Base-by-base conservation (phyloP, 805 yeast species). In the Brettanomyces nanus region DNA sequence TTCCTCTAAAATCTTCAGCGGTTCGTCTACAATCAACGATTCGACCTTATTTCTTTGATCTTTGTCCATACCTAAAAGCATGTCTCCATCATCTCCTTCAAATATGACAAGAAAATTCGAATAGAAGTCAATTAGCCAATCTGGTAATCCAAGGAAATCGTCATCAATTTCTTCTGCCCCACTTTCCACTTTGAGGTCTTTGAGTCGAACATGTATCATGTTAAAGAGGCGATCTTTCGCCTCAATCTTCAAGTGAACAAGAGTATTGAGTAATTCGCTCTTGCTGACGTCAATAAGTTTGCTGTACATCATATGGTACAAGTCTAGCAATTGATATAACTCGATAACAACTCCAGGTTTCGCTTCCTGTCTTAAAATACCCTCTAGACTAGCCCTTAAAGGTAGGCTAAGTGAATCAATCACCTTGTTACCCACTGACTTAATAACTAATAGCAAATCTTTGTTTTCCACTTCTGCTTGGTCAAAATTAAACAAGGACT, bases 41-140 rank as follows among this genome's bases (percentile, higher is more conserved):
- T 70, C 41, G 18, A 79, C 64, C 13, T 55, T 46, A 1, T 50
- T 50, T 37, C 67, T 58, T 14, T 61, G 59, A 0, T 58, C 60
- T 1, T 50, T 51, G 4, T 62, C 46, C 26, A 75, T 52, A 19
- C 63, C 63, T 45, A 80, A 51, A 6, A 77, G 52, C n/a, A 26
- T 54, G 6, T 63, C 21, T 50, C 42, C 30, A 18, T 44, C 54
- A 36, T 60, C 60, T 26, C 60, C 54, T 20, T 75, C 77, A 43
- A 82, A 68, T 2, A 85, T 57, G 1, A 75, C 75, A 40, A 80
- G 64, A 21, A 82, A 63, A 13, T 75, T 80, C 0, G 74, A 62
- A 34, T 81, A 68, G 46, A 80, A 77, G n/a, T 75, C 80, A 35
- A 72, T 63, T 18, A 84, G 61, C 87, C 94, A 89, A 42, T 84